Evolutionary conservation across 129 eudicot genomes (phyloP), one percentile per base, ranked within the genome.

Genomic region (Helianthus tuberosus): DNA sequence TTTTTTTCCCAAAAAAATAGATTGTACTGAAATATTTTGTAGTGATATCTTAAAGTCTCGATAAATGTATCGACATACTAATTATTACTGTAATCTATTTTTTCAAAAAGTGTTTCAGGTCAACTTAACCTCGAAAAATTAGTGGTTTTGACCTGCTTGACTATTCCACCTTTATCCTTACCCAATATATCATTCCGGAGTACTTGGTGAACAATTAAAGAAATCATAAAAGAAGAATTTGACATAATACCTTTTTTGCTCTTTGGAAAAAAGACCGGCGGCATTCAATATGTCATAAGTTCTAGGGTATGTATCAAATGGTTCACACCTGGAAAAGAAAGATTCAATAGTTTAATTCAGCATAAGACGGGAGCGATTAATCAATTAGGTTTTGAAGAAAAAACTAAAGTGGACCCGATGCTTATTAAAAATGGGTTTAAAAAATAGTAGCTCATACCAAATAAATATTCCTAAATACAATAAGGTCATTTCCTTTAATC

Each of bases 261-360:
- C 97, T 50, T 64, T 74, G 47, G 95, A 88, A 78, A 91, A 91
- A 71, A 91, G 83, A 17, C 86, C 85, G 48, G 84, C 87, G 43
- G 95, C 97, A 74, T 91, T 84, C 69, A 91, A 6, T 67, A 91
- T 51, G 77, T 91, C 97, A 16, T 91, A 91, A 32, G 97, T 88
- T 83, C 97, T 84, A 32, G 97, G 97, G 68, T 91, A 88, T 10
- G 96, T 91, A 67, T 91, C 95, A 76, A 91, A 91, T 61, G 97
- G 85, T 81, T 91, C 96, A 55, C 97, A 91, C 96, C 96, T 90
- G 83, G 15, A 69, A 50, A 79, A 72, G 23, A 41, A 68, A 68
- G 25, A 77, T 15, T 35, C 46, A 36, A 36, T 7, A 62, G 16
- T 49, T 25, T 65, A 11, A 53, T 9, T 38, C 72, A 75, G 53